Evolutionary conservation across 108 stramenopile species (phyloP).

Genomic region (Nannochloropsis salina): DNA sequence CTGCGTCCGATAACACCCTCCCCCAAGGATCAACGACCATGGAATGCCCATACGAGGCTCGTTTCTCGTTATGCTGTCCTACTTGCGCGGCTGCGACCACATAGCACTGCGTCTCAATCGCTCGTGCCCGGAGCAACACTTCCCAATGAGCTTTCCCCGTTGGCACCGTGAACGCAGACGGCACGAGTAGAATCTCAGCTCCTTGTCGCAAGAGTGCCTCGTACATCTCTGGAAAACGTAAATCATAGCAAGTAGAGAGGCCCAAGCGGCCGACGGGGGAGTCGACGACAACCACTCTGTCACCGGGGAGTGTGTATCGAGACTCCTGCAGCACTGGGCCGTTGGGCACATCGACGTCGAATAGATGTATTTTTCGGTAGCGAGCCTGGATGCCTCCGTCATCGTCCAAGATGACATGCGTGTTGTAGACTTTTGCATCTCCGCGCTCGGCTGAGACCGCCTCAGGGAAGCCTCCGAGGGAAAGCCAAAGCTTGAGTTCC

Average conservation of each 20-base stretch:
- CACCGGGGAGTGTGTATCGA: constrained; percentile 69
- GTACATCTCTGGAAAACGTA: constrained; percentile 89
- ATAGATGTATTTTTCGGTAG: constrained; percentile 92
- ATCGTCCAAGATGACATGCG: constrained; percentile 79
- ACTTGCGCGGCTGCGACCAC: constrained; percentile 91
- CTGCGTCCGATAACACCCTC: constrained; percentile 24
- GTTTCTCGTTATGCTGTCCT: constrained; percentile 54
- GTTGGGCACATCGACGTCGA: constrained; percentile 79
- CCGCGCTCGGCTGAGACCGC: neutral
- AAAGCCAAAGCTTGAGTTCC: constrained; percentile 47
- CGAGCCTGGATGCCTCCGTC: constrained; percentile 55
- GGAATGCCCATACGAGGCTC: constrained; percentile 38
- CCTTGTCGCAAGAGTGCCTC: constrained; percentile 57
- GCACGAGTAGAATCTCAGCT: constrained; percentile 74
- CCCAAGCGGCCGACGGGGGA: constrained; percentile 74
- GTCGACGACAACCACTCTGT: constrained; percentile 63
- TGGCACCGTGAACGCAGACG: constrained; percentile 87
- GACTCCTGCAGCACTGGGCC: constrained; percentile 64
- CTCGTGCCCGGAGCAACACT: constrained; percentile 66
- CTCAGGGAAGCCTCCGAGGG: constrained; percentile 57
- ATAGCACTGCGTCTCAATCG: constrained; percentile 90
- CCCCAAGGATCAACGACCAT: constrained; percentile 40
- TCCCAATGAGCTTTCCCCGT: constrained; percentile 98
- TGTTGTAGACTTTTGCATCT: constrained; percentile 70
- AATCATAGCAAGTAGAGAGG: constrained; percentile 85